Conservation (phyloP, 225 moss, liverwort and hornwort species). For the Climacium dendroides region DNA sequence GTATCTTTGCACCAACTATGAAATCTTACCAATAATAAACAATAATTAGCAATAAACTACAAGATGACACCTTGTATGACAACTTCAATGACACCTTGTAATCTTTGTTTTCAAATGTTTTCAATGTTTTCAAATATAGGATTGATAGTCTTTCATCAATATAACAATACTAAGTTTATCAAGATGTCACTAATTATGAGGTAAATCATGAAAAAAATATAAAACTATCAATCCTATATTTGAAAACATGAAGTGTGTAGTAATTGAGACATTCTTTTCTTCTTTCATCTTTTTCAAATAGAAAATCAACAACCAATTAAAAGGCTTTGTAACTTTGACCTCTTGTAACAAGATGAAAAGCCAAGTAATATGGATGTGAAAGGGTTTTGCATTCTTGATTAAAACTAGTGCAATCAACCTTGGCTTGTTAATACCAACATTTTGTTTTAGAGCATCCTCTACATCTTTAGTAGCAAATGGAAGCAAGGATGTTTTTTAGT, state of each 20-base stretch:
- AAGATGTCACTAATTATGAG: not conserved
- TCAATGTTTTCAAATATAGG: no score
- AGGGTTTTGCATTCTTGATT: not conserved
- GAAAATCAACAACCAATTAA: not conserved
- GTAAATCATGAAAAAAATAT: not conserved
- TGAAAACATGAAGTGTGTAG: not conserved
- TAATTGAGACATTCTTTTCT: not conserved
- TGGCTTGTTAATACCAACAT: not conserved
- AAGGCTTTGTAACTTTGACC: not conserved
- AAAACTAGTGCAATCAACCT: not conserved
- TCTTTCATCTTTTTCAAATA: not conserved
- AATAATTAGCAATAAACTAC: no score
- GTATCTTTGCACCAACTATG: no score
- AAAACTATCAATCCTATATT: not conserved
- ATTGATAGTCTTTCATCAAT: not conserved
- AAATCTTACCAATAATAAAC: no score
- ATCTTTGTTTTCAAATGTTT: no score
- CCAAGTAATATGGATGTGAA: not conserved
- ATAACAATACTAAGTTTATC: not conserved
- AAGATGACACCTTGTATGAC: no score
- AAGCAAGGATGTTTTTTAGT: not conserved
- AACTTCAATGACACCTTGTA: no score
- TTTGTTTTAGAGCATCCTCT: not conserved
- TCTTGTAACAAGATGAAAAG: accelerated
- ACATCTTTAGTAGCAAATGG: not conserved